Base-by-base conservation (phyloP, 2,329 filamentous ascomycete species). In the Triangularia verruculosa region DNA sequence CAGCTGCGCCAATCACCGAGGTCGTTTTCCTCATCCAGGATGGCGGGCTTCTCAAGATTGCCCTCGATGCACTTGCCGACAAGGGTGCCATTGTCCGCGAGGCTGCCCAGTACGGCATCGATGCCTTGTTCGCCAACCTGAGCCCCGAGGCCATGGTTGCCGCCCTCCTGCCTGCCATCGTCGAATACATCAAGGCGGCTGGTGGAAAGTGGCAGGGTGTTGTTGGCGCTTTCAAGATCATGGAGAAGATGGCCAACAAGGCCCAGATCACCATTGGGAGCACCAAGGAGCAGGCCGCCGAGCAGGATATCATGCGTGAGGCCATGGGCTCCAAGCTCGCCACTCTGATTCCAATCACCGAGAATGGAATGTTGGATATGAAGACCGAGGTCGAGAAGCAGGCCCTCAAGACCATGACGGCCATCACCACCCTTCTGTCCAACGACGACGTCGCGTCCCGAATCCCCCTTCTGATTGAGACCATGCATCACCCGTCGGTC, bases 151-250 rank as follows among this genome's bases (percentile, higher is more conserved):
- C 91, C 57, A 86, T 96, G 72, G 89, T 96, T 59, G 85, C 87
- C 67, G 93, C 91, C 20, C 84, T 99, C 51, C 81, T 99, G 59
- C 93, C 95, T 2, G 84, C 86, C 15, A 80, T 99, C 47, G 78
- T 82, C 66, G 78, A 83, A 59, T 98, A 98, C 75, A 83, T 99
- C 28, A 82, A 83, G 74, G 96, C 92, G 79, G 87, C 86, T 73
- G 90, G 92, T 15, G 93, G 92, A 69, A 99, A 99, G 79, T 99
- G 95, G 95, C 95, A 99, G 79, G 95, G 95, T 65, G 92, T 91
- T 15, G 91, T 97, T 60, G 93, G 90, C 65, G 95, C 92, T 54
- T 89, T 90, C 74, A 88, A 90, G 76, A 78, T 98, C 67, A 80
- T 99, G 64, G 93, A 95, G 75, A 92, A 89, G 77, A 96, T 98